Conservation (phyloP, 345 rosid species). For the Sonneratia alba region DNA sequence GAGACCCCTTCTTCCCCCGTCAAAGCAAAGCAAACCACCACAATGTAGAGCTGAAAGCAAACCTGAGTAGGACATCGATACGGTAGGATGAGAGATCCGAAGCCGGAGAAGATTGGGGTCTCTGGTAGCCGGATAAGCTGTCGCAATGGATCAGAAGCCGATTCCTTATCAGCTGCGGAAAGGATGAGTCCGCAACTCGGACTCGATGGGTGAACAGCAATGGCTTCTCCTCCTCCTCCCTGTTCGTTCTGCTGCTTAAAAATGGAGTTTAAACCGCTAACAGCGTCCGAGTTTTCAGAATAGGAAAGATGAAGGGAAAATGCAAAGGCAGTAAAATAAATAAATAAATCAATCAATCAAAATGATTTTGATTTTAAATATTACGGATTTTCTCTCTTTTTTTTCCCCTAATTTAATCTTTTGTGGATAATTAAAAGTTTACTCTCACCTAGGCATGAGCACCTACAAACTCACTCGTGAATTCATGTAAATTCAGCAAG, state of each 20-base stretch:
- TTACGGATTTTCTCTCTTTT: too few species aligned
- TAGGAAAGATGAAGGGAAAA: neutral
- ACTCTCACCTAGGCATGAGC: too few species aligned
- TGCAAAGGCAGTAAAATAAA: neutral
- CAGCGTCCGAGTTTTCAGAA: conserved; percentile 6
- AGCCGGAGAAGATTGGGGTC: neutral
- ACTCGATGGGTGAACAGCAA: neutral
- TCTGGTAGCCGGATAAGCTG: neutral
- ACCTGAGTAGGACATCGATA: conserved; percentile 3
- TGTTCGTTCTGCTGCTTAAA: conserved; percentile 2
- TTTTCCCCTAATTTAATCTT: too few species aligned
- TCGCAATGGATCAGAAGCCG: conserved; percentile 7
- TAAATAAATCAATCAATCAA: neutral
- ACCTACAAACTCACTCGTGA: too few species aligned
- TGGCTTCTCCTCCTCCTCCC: neutral
- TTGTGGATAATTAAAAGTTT: too few species aligned
- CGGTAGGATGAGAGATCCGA: conserved; percentile 1
- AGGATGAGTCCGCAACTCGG: neutral
- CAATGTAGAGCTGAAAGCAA: conserved; percentile 1
- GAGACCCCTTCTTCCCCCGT: neutral
- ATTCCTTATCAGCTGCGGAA: neutral
- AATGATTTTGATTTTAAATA: too few species aligned
- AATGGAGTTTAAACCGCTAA: neutral
- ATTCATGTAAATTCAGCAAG: too few species aligned
- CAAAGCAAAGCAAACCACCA: neutral